These are phyloP conservation scores for Pythium phragmitis DNA, from an alignment of 352 stramenopile species.

Conservation along the genomic window DNA sequence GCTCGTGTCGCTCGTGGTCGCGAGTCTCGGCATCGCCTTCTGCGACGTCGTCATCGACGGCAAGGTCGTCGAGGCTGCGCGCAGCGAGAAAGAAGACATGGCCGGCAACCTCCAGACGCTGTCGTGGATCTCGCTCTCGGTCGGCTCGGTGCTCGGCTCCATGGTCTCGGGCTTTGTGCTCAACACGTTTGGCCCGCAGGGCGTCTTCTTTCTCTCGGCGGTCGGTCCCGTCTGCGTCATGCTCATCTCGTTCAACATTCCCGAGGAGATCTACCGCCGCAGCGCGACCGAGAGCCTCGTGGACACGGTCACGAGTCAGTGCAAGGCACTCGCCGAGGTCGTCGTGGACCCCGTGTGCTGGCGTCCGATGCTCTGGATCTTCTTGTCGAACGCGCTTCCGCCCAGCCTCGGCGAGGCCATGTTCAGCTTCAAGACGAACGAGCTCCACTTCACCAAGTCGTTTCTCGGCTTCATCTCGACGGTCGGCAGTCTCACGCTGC, in stretches of 20 bases:
- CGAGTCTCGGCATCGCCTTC: constrained; percentile 78
- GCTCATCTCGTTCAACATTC: constrained; percentile 55
- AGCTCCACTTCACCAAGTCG: constrained; percentile 71
- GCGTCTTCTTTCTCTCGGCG: constrained; percentile 77
- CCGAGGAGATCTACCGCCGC: constrained; percentile 44
- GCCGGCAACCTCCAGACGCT: constrained; percentile 76
- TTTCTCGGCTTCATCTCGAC: constrained; percentile 83
- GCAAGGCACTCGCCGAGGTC: constrained; percentile 47
- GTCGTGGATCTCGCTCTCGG: constrained; percentile 71
- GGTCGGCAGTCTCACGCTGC: constrained; percentile 62
- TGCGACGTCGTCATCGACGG: constrained; percentile 82
- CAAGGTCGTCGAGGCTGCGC: constrained; percentile 71
- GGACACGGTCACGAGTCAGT: constrained; percentile 49
- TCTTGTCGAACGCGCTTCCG: constrained; percentile 72
- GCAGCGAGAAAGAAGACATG: constrained; percentile 70
- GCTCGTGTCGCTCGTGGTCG: constrained; percentile 59
- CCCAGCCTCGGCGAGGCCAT: constrained; percentile 75
- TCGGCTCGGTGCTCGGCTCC: constrained; percentile 72
- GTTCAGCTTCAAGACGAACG: constrained; percentile 83
- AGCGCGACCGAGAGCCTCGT: constrained; percentile 38
- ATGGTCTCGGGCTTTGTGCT: constrained; percentile 60
- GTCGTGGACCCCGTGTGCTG: constrained; percentile 75
- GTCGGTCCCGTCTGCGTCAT: constrained; percentile 67
- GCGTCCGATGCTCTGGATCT: constrained; percentile 80
- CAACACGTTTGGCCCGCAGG: constrained; percentile 55